Evolutionary conservation across 495 filamentous ascomycete genomes (phyloP).

Genomic region (Amorphotheca resinae): DNA sequence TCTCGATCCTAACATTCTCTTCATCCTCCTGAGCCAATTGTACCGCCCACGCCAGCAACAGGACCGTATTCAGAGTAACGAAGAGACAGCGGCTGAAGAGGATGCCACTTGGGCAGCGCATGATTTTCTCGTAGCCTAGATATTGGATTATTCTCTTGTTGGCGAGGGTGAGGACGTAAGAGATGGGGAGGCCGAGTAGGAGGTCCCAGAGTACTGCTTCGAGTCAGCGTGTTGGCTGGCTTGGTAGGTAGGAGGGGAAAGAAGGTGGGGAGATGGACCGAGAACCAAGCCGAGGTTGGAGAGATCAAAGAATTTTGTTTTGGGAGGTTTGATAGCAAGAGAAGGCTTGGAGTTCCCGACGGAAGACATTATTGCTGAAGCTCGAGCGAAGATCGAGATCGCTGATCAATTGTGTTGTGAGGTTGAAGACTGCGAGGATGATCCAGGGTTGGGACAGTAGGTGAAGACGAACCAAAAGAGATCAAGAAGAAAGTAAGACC

Average conservation of each 20-base stretch:
- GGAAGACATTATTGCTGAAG: background rate
- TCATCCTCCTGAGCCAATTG: constrained; percentile 1
- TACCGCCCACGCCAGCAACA: constrained; percentile 2
- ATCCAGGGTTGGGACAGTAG: too few relatives aligned
- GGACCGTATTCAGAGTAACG: background rate
- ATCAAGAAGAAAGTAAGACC: too few relatives aligned
- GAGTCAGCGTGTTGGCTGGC: background rate
- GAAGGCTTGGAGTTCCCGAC: background rate
- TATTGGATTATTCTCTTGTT: background rate
- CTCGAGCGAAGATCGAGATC: background rate
- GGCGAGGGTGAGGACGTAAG: background rate
- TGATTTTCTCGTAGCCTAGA: constrained; percentile 3
- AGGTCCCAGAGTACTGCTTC: background rate
- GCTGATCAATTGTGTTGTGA: too few relatives aligned
- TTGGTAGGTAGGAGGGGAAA: too few relatives aligned
- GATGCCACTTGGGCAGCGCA: too few relatives aligned
- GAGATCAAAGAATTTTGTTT: background rate
- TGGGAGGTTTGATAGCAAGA: background rate
- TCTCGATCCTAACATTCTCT: background rate
- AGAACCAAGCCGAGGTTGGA: constrained; percentile 1
- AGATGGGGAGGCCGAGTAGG: constrained; percentile 1
- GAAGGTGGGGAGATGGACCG: too few relatives aligned
- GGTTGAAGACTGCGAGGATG: too few relatives aligned
- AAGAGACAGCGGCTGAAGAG: too few relatives aligned
- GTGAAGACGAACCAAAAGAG: too few relatives aligned